phyloP scores from a whole-genome alignment of 306 rosid genomes.

The Carpinus viminea region DNA sequence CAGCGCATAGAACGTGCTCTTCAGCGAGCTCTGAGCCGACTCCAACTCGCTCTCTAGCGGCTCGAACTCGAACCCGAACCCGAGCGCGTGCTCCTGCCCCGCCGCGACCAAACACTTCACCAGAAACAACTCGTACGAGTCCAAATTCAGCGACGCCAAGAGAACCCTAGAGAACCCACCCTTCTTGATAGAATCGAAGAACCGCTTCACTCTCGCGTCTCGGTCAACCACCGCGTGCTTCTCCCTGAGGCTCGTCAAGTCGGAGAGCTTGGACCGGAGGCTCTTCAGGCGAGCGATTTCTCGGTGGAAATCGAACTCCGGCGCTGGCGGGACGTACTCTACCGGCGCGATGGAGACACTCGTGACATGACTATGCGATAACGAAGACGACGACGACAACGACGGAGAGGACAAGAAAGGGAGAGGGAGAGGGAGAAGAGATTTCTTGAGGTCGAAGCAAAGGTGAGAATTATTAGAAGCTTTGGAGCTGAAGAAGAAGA shows the following conservation, averaged over 20 bases:
- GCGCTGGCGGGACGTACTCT: constrained; percentile 62
- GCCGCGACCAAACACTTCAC: constrained; percentile 82
- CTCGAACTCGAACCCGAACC: constrained; percentile 28
- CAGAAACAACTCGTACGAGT: constrained; percentile 42
- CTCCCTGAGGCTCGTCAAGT: constrained; percentile 26
- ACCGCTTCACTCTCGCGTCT: constrained; percentile 66
- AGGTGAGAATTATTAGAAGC: constrained; percentile 19
- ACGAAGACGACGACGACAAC: constrained; percentile 1
- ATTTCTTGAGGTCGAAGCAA: constrained; percentile 39
- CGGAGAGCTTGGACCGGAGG: constrained; percentile 54
- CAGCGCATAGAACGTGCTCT: constrained; percentile 67
- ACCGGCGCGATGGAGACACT: constrained; percentile 65
- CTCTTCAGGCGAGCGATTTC: constrained; percentile 62
- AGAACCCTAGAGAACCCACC: constrained; percentile 38
- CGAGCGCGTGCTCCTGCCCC: constrained; percentile 77
- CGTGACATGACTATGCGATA: constrained; percentile 35
- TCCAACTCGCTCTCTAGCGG: constrained; percentile 33
- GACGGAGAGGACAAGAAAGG: constrained; percentile 15
- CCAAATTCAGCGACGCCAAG: constrained; percentile 38
- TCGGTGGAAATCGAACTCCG: constrained; percentile 49
- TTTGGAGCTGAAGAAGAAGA: constrained; percentile 44
- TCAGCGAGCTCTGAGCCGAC: constrained; percentile 47
- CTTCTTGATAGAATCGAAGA: constrained; percentile 46
- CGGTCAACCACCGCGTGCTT: constrained; percentile 53
- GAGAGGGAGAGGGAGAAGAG: constrained; percentile 16